phyloP scores from a whole-genome alignment of 306 rosid genomes.

The Pyrus bretschneideri region DNA sequence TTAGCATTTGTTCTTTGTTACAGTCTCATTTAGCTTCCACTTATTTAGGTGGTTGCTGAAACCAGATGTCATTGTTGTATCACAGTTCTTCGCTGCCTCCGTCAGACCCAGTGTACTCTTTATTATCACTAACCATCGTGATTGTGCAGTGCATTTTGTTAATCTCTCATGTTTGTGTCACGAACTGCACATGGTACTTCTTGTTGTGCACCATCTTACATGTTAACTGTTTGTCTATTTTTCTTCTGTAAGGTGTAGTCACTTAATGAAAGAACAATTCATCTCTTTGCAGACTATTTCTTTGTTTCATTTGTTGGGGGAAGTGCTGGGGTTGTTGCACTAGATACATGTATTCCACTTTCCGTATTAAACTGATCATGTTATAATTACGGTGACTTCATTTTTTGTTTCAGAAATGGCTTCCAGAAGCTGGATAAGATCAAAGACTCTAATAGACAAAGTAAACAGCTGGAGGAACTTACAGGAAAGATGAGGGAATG shows the following conservation, averaged over 20 bases:
- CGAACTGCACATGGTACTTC: not conserved
- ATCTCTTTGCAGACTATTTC: not conserved
- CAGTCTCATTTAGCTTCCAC: not conserved
- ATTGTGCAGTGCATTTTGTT: not conserved
- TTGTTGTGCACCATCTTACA: not conserved
- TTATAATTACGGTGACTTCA: not conserved
- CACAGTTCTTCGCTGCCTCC: not conserved
- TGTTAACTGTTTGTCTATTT: not conserved
- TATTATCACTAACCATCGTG: not conserved
- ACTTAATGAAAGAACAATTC: not conserved
- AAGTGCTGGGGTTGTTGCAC: not conserved
- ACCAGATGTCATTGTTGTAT: not conserved
- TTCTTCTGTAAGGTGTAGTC: not conserved
- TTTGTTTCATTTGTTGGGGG: not conserved
- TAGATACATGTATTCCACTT: not conserved
- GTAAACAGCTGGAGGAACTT: slow-evolving; percentile 92
- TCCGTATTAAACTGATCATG: not conserved
- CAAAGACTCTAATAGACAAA: slow-evolving; percentile 87
- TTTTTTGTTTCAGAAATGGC: slow-evolving; percentile 71
- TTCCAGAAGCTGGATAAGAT: slow-evolving; percentile 94
- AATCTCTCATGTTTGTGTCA: not conserved
- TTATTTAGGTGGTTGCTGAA: not conserved
- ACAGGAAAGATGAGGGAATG: slow-evolving; percentile 93
- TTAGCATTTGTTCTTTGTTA: not conserved
- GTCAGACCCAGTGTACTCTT: not conserved